Evolutionary conservation across 1,139 yeast genomes (phyloP).

Genomic region (Lodderomyces theae): DNA sequence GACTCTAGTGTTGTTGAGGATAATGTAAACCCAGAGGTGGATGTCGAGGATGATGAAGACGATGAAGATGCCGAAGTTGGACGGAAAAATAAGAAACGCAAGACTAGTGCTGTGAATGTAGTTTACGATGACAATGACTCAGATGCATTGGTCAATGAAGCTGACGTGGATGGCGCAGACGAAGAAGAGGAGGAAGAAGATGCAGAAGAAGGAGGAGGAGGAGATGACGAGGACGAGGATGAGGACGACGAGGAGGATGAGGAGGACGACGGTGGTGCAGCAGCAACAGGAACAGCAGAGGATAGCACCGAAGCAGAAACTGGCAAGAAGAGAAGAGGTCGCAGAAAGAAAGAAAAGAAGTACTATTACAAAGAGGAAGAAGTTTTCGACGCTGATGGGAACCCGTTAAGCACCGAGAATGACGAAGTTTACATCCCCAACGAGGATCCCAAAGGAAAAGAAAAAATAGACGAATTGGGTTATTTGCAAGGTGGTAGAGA

Average conservation of each 20-base stretch:
- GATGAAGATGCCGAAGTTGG: slow-evolving; percentile 12
- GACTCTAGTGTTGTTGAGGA: slow-evolving; percentile 1
- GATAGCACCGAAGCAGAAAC: slow-evolving; percentile 26
- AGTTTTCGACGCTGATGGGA: slow-evolving; percentile 48
- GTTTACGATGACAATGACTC: slow-evolving; percentile 18
- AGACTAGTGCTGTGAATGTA: slow-evolving; percentile 3
- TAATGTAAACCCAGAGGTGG: slow-evolving; percentile 1
- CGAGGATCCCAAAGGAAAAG: slow-evolving; percentile 77
- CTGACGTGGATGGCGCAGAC: slow-evolving; percentile 18
- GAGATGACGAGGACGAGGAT: slow-evolving; percentile 18
- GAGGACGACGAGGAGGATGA: slow-evolving; percentile 21
- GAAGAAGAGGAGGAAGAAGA: slow-evolving; percentile 21
- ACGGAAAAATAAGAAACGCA: slow-evolving; percentile 6
- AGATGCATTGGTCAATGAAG: slow-evolving; percentile 20
- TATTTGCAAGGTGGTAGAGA: slow-evolving; percentile 70
- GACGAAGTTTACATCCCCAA: slow-evolving; percentile 79
- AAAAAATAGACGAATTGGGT: slow-evolving; percentile 70
- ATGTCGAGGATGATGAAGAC: slow-evolving; percentile 8
- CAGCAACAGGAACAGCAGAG: slow-evolving; percentile 22
- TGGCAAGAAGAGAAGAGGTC: slow-evolving; percentile 38
- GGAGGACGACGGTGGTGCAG: slow-evolving; percentile 20
- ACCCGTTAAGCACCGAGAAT: slow-evolving; percentile 54
- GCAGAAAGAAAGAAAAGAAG: slow-evolving; percentile 39
- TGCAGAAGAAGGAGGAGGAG: slow-evolving; percentile 19
- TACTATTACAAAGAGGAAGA: slow-evolving; percentile 35